Conservation (phyloP, 805 yeast genomes). For the Candida oleophila region DNA sequence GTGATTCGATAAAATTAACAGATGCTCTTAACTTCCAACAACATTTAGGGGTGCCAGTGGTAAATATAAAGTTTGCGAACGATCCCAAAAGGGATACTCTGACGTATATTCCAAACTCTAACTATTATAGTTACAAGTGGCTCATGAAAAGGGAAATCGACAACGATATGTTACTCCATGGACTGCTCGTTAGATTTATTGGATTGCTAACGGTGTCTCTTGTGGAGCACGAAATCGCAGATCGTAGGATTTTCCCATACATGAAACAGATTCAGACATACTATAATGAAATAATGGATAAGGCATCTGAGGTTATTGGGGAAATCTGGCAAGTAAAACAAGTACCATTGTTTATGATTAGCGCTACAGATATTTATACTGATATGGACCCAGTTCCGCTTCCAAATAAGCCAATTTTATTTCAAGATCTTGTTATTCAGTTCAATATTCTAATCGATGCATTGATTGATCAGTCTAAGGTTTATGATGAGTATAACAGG, state of each 20-base stretch:
- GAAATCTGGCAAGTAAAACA: constrained; percentile 19
- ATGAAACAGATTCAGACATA: constrained; percentile 15
- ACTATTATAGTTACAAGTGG: constrained; percentile 34
- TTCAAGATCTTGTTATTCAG: constrained; percentile 12
- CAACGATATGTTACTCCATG: constrained; percentile 28
- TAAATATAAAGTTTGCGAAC: constrained; percentile 33
- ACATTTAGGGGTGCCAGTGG: constrained; percentile 26
- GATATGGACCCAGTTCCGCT: constrained; percentile 14
- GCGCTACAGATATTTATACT: constrained; percentile 17
- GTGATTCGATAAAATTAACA: constrained; percentile 19
- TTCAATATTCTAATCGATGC: constrained; percentile 12
- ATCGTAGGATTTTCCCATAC: constrained; percentile 22
- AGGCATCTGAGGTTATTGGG: constrained; percentile 8
- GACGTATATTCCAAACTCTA: constrained; percentile 33
- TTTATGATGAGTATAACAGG: constrained; percentile 49
- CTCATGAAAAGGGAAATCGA: constrained; percentile 24
- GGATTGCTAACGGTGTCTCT: constrained; percentile 36
- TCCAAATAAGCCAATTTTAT: constrained; percentile 2
- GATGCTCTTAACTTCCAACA: constrained; percentile 34
- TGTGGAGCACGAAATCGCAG: constrained; percentile 40
- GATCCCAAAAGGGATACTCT: constrained; percentile 27
- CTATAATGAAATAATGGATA: constrained; percentile 16
- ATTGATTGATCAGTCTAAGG: constrained; percentile 23
- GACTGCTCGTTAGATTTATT: constrained; percentile 32
- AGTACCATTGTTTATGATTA: constrained; percentile 18